A percentile compares a stretch with the other conserved stretches of the same genome.
Evolutionary conservation across 371 early-diverging fungal genomes (phyloP).

Genomic region (Gilbertella persicaria): DNA sequence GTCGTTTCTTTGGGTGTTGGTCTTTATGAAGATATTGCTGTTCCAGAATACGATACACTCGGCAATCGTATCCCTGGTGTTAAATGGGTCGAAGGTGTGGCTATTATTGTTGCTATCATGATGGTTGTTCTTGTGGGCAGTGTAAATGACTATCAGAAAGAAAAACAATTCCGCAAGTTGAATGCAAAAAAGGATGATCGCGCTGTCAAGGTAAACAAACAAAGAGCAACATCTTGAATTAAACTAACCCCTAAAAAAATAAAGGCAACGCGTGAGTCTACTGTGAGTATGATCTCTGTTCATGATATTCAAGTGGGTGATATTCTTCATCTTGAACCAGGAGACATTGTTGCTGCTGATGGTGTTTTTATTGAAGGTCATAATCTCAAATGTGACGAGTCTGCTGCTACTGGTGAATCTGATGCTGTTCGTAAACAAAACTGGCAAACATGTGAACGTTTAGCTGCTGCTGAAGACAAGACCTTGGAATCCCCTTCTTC

Average conservation of each 20-base stretch:
- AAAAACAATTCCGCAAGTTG: slow-evolving; percentile 82
- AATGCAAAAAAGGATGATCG: slow-evolving; percentile 85
- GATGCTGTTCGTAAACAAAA: slow-evolving; percentile 68
- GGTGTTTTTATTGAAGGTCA: slow-evolving; percentile 83
- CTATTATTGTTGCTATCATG: slow-evolving; percentile 78
- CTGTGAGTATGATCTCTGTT: slow-evolving; percentile 77
- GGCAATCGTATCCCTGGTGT: slow-evolving; percentile 48
- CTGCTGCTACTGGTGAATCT: slow-evolving; percentile 91
- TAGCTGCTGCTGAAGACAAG: neutral
- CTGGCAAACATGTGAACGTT: slow-evolving; percentile 30
- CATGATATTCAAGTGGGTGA: slow-evolving; percentile 89
- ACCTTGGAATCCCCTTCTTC: slow-evolving; percentile 9
- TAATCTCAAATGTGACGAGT: slow-evolving; percentile 88
- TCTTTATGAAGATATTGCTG: slow-evolving; percentile 76
- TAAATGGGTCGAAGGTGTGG: slow-evolving; percentile 79
- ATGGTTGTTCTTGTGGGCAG: slow-evolving; percentile 80
- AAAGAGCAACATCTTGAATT: slow-evolving; percentile 1
- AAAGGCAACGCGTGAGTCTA: slow-evolving; percentile 73
- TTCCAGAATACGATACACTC: slow-evolving; percentile 36
- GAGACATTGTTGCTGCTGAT: slow-evolving; percentile 91
- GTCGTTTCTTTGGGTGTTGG: slow-evolving; percentile 85
- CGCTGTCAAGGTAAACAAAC: slow-evolving; percentile 57
- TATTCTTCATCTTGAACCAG: slow-evolving; percentile 87
- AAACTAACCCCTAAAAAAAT: neutral
- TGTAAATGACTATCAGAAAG: slow-evolving; percentile 87